Evolutionary conservation across 805 yeast species (phyloP), one percentile per base, ranked within the genome.

Genomic region (Pichia membranifaciens): DNA sequence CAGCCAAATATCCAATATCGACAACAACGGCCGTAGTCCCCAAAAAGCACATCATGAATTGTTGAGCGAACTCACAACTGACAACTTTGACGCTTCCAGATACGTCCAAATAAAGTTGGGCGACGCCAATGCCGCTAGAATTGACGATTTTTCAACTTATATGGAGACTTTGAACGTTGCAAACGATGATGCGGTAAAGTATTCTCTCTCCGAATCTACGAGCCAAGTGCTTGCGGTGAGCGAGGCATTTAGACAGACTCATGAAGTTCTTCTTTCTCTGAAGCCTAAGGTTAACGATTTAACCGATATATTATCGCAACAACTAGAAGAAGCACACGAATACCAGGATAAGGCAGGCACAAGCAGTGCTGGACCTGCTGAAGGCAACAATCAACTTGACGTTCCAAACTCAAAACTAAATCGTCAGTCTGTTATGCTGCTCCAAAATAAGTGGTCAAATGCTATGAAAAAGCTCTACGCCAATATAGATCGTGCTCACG

Each of bases 401-500:
- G 23, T 7, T 10, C 20, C 44, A 2, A 12, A 37, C 8, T 77
- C 52, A 28, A 68, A 70, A 35, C 66, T 72, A 44, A 88, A 84
- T 60, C 70, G 95, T 38, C 79, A 82, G 51, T 81, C 89, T 46
- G 79, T 88, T 44, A 57, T 84, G 45, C 78, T 86, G 45, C 67
- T 89, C 44, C 91, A 87, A 61, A 81, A 81, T 56, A 77, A 85
- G 71, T 88, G 96, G 96, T 84, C 81, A 15, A 71, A 72, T 38
- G 88, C 85, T 58, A 69, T 89, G 58, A 78, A 76, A 46, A 74
- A 78, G 8, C 66, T 89, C 44, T 88, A 83, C 63, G 80, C 80
- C 55, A 87, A 84, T 52, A 95, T 90, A 15, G 96, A 90, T 53
- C 95, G 96, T n/a, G 89, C 95, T 1, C 90, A 86, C 56, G 85